Percentiles rank a stretch among this genome's conserved stretches.
phyloP scores from a whole-genome alignment of 2,329 filamentous ascomycete species.

The Piedraia hortae region DNA sequence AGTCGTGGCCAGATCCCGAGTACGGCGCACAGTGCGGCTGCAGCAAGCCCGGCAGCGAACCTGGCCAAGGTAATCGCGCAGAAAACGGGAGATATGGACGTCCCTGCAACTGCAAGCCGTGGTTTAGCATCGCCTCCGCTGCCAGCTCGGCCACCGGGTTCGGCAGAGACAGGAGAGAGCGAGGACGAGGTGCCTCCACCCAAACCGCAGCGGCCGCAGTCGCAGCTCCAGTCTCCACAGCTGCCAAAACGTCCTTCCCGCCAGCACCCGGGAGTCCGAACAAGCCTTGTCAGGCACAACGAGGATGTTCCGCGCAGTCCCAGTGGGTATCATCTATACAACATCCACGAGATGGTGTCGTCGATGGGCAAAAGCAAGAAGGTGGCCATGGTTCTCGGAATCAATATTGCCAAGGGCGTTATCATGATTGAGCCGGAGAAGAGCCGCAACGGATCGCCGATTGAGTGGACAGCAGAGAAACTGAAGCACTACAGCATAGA shows the following conservation, averaged over 20 bases:
- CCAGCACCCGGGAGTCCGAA: conserved; percentile 17
- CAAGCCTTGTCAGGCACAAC: conserved; percentile 22
- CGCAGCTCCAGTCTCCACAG: conserved; percentile 20
- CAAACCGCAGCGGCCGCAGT: conserved; percentile 34
- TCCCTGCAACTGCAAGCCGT: conserved; percentile 5
- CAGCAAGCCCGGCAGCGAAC: conserved; percentile 28
- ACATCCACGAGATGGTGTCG: conserved; percentile 93
- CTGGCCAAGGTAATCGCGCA: conserved; percentile 26
- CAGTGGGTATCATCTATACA: conserved; percentile 78
- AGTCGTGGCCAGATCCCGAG: conserved; percentile 19
- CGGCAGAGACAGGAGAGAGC: conserved; percentile 41
- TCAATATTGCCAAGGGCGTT: conserved; percentile 64
- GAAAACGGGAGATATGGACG: conserved; percentile 15
- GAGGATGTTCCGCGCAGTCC: conserved; percentile 16
- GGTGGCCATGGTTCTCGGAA: conserved; percentile 89
- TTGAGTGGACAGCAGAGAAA: conserved; percentile 84
- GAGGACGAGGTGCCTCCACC: conserved; percentile 31
- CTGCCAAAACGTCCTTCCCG: conserved; percentile 14
- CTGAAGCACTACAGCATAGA: conserved; percentile 96
- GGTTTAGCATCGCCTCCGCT: conserved; percentile 23
- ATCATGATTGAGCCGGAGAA: conserved; percentile 82
- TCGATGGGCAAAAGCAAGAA: conserved; percentile 93
- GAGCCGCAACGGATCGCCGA: conserved; percentile 50
- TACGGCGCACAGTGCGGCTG: conserved; percentile 14
- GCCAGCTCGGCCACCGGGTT: conserved; percentile 27